Conservation (phyloP, 306 rosid species). For the Acacia confusa region DNA sequence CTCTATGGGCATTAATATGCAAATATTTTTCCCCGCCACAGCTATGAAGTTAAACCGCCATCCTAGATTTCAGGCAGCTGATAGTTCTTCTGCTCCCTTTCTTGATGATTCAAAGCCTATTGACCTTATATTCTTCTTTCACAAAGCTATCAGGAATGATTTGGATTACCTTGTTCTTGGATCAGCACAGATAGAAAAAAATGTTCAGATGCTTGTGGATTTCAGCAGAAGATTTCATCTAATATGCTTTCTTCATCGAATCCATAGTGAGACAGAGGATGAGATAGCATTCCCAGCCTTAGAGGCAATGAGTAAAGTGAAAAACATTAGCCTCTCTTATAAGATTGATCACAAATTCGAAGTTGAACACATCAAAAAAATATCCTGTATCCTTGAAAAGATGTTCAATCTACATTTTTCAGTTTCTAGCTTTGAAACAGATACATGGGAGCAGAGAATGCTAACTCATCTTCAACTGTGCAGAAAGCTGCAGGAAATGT, state of each 20-base stretch:
- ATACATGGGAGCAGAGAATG: slow-evolving; percentile 41
- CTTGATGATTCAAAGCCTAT: slow-evolving; percentile 68
- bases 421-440: slow-evolving; percentile 42
- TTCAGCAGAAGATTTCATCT: slow-evolving; percentile 65
- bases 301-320: slow-evolving; percentile 70
- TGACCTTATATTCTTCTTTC: slow-evolving; percentile 79
- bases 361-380: slow-evolving; percentile 53
- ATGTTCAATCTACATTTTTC: slow-evolving; percentile 54
- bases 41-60: slow-evolving; percentile 44
- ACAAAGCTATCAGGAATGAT: slow-evolving; percentile 92
- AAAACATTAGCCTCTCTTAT: slow-evolving; percentile 87
- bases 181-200: slow-evolving; percentile 71
- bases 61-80: slow-evolving; percentile 41
- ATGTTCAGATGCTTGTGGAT: slow-evolving; percentile 53
- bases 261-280: slow-evolving; percentile 92
- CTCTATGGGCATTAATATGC: slow-evolving; percentile 66
- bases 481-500: slow-evolving; percentile 65
- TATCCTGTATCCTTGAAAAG: slow-evolving; percentile 68
- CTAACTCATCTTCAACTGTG: slow-evolving; percentile 50
- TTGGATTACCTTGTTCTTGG: slow-evolving; percentile 78
- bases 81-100: slow-evolving; percentile 40
- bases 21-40: slow-evolving; percentile 63
- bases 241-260: slow-evolving; percentile 65
- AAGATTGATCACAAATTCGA: slow-evolving; percentile 81
- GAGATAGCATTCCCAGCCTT: slow-evolving; percentile 94